A percentile compares a stretch with the other conserved stretches of the same genome.
phyloP scores from a whole-genome alignment of 257 asterid genomes.

The Jacaranda copaia region DNA sequence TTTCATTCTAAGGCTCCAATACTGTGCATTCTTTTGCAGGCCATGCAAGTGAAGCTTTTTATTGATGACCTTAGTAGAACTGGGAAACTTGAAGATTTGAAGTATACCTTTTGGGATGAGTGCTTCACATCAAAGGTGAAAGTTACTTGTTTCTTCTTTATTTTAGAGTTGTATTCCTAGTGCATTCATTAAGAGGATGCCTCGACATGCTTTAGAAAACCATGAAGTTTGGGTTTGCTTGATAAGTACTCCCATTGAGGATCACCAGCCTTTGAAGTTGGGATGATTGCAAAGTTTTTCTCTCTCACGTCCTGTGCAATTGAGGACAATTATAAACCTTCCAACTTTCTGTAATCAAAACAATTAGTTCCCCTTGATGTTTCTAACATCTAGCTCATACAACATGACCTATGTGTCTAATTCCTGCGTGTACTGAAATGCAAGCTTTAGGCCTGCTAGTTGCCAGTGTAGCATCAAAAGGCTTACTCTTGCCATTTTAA shows the following conservation, averaged over 20 bases:
- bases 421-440: not conserved
- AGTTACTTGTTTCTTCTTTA: slow-evolving; percentile 14
- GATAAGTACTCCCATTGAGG: slow-evolving; percentile 2
- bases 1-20: slow-evolving; percentile 26
- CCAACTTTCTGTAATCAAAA: not conserved
- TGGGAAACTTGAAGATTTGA: slow-evolving; percentile 73
- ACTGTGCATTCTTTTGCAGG: slow-evolving; percentile 50
- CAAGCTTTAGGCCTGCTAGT: not conserved
- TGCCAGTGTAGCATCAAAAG: not conserved
- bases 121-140: slow-evolving; percentile 83
- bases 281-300: not conserved
- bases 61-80: slow-evolving; percentile 70
- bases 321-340: not conserved
- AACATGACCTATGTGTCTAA: not conserved
- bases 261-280: not conserved
- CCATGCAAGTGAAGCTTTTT: slow-evolving; percentile 69
- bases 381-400: not conserved
- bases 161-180: not conserved
- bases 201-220: not conserved
- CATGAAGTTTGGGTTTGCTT: slow-evolving; percentile 2
- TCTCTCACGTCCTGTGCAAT: not conserved
- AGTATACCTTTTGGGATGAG: slow-evolving; percentile 86
- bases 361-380: not conserved
- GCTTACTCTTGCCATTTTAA: not conserved
- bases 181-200: slow-evolving; percentile 17